phyloP scores from a whole-genome alignment of 2,329 filamentous ascomycete species.

The Botrytis tulipae region DNA sequence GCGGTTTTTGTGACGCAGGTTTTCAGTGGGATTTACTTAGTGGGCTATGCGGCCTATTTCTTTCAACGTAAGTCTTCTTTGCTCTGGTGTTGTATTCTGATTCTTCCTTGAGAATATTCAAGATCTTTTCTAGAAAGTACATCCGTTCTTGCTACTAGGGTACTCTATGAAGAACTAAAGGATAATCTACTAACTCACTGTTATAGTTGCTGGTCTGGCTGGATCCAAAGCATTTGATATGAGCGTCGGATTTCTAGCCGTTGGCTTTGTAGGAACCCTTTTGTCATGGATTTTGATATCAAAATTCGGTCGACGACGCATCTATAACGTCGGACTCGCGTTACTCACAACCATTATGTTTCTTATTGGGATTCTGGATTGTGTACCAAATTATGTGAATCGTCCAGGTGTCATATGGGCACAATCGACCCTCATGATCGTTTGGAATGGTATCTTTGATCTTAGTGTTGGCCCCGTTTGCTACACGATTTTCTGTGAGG shows the following conservation, averaged over 20 bases:
- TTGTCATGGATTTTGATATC: constrained; percentile 64
- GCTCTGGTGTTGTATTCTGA: not conserved
- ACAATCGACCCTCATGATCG: constrained; percentile 26
- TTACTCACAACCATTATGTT: constrained; percentile 54
- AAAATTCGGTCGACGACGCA: constrained; percentile 59
- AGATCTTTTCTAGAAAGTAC: not conserved
- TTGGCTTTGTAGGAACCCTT: constrained; percentile 61
- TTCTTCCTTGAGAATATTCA: not conserved
- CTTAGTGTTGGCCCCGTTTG: constrained; percentile 41
- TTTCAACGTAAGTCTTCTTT: constrained; percentile 42
- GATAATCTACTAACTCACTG: not conserved
- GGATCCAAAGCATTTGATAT: constrained; percentile 56
- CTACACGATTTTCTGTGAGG: constrained; percentile 45
- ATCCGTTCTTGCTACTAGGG: not conserved
- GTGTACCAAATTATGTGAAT: constrained; percentile 38
- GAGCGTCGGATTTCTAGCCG: constrained; percentile 60
- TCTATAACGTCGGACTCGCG: constrained; percentile 58
- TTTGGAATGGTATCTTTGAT: constrained; percentile 32
- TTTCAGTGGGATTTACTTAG: constrained; percentile 60
- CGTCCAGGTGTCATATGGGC: constrained; percentile 28
- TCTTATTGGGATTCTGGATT: constrained; percentile 41
- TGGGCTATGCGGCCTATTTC: constrained; percentile 62
- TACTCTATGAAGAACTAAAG: not conserved
- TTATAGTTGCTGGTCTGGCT: constrained; percentile 55
- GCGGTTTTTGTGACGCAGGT: constrained; percentile 59